A percentile compares a stretch with the other conserved stretches of the same genome.
These are phyloP conservation scores for Darksidea phi DNA, from an alignment of 495 filamentous ascomycete genomes.

Conservation along the genomic window DNA sequence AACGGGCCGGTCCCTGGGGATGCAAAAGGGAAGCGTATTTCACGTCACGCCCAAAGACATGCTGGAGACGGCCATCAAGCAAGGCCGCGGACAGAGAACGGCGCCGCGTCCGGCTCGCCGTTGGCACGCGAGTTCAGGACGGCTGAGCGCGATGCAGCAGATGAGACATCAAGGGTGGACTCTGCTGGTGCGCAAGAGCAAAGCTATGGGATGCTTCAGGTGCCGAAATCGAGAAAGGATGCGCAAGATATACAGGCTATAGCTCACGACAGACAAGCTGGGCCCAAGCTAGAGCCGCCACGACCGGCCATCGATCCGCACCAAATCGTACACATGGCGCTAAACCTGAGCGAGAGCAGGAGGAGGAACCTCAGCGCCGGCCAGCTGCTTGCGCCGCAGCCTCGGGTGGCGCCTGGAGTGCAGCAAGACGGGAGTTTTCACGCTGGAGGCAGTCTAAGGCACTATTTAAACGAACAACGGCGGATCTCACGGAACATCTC, in stretches of 20 bases:
- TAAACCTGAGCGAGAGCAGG: conserved; percentile 83
- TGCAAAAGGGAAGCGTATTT: conserved; percentile 29
- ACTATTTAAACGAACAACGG: conserved; percentile 66
- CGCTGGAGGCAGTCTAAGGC: conserved; percentile 57
- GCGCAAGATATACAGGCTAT: not conserved
- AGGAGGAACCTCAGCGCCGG: conserved; percentile 52
- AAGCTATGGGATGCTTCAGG: not conserved
- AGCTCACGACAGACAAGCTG: not conserved
- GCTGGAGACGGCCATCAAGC: not conserved
- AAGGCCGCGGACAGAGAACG: conserved; percentile 17
- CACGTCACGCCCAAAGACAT: conserved; percentile 19
- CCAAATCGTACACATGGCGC: conserved; percentile 85
- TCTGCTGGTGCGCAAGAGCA: not conserved
- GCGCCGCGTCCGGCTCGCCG: conserved; percentile 34
- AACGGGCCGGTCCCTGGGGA: conserved; percentile 2
- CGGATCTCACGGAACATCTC: conserved; percentile 58
- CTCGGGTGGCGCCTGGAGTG: conserved; percentile 52
- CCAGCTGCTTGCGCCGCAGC: conserved; percentile 27
- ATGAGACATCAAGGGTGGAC: not conserved
- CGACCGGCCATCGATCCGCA: conserved; percentile 59
- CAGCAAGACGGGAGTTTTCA: conserved; percentile 37
- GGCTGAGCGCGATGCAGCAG: conserved; percentile 2
- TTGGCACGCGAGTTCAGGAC: conserved; percentile 33
- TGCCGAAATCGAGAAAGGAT: conserved; percentile 21
- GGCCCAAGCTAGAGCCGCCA: not conserved